Evolutionary conservation across 176 grass and related monocot genomes (phyloP).

Genomic region (Raddia guianensis): DNA sequence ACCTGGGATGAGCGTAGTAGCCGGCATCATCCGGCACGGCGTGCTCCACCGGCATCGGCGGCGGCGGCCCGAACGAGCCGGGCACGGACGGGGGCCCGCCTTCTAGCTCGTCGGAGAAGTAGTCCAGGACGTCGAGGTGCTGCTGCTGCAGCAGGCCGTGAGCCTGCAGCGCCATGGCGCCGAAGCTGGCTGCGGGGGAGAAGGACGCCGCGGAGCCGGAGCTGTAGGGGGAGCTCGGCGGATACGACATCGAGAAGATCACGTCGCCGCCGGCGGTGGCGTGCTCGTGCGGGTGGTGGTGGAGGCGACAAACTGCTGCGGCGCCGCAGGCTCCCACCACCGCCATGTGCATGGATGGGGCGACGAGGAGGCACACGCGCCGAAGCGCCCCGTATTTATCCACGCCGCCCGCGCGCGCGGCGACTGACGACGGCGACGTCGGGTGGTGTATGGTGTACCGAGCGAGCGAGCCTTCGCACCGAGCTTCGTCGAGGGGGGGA

Average conservation of each 20-base stretch:
- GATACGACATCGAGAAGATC: constrained; percentile 28
- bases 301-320: not conserved
- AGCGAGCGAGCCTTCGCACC: constrained; percentile 34
- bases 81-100: constrained; percentile 15
- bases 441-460: too few relatives aligned
- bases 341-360: not conserved
- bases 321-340: not conserved
- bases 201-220: not conserved
- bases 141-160: not conserved
- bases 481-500: constrained; percentile 46
- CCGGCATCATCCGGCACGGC: constrained; percentile 22
- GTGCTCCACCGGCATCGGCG: constrained; percentile 17
- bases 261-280: not conserved
- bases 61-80: constrained; percentile 22
- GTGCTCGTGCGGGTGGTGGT: not conserved
- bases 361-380: too few relatives aligned
- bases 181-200: not conserved
- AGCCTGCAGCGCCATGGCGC: not conserved
- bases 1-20: constrained; percentile 22
- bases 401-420: not conserved
- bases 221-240: not conserved
- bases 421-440: constrained; percentile 4
- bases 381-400: constrained; percentile 22
- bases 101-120: constrained; percentile 32
- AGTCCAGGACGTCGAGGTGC: constrained; percentile 39